Conservation (phyloP, 108 stramenopile species). For the Heterococcus sp. region DNA sequence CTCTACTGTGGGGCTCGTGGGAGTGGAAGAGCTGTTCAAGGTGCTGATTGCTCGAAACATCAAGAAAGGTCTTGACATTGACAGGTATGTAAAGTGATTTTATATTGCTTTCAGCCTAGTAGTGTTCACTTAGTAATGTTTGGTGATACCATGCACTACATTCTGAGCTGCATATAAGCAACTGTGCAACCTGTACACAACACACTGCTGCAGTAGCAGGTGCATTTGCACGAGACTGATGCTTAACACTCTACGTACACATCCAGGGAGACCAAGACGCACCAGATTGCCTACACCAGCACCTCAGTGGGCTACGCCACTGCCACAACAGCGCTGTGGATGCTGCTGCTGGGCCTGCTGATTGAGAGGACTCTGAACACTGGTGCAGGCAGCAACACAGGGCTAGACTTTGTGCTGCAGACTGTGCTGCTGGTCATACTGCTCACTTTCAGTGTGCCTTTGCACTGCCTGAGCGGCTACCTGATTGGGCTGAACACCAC, state of each 20-base stretch:
- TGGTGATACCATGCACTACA: too few relatives aligned
- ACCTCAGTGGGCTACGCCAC: slow-evolving; percentile 40
- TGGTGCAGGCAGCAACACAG: not conserved
- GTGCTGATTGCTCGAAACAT: slow-evolving; percentile 14
- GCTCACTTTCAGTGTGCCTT: slow-evolving; percentile 15
- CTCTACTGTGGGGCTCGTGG: slow-evolving; percentile 2
- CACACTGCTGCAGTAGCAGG: too few relatives aligned
- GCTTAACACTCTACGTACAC: not conserved
- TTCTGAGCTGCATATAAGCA: too few relatives aligned
- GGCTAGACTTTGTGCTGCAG: slow-evolving; percentile 6
- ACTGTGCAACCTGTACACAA: too few relatives aligned
- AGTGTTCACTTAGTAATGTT: too few relatives aligned
- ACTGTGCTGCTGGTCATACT: slow-evolving; percentile 8
- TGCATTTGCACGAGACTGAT: too few relatives aligned
- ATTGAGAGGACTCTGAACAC: too few relatives aligned
- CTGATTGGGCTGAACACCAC: slow-evolving; percentile 33
- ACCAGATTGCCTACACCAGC: slow-evolving; percentile 28
- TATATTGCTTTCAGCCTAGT: too few relatives aligned
- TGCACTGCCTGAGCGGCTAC: slow-evolving; percentile 41
- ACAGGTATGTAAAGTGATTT: not conserved
- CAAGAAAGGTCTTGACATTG: slow-evolving; percentile 32
- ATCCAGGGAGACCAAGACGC: slow-evolving; percentile 19
- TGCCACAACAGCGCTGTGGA: not conserved
- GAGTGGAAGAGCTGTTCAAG: slow-evolving; percentile 27
- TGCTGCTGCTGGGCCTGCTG: too few relatives aligned